phyloP scores from a whole-genome alignment of 2,329 filamentous ascomycete genomes.

The Phyllosticta citrichinensis region DNA sequence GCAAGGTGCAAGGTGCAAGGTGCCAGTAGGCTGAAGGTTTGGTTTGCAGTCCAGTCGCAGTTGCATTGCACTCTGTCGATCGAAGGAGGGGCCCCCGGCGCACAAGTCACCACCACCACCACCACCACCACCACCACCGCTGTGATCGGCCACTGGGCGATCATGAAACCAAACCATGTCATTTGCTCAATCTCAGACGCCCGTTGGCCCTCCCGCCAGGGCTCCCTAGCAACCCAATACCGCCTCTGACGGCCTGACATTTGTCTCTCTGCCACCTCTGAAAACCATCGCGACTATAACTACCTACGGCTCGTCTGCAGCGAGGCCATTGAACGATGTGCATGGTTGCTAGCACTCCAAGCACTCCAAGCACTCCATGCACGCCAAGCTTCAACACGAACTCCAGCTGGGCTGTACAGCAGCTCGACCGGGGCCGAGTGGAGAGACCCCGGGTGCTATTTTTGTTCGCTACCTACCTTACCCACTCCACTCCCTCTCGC shows the following conservation, averaged over 20 bases:
- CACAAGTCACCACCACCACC: no score
- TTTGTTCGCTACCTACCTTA: not conserved
- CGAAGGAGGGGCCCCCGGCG: not conserved
- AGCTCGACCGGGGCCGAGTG: not conserved
- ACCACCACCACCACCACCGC: no score
- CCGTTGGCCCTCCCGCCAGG: not conserved
- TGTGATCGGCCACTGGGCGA: no score
- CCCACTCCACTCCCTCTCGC: not conserved
- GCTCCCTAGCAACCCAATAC: not conserved
- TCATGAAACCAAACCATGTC: not conserved
- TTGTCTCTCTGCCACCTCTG: no score
- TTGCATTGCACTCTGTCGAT: not conserved
- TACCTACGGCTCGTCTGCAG: no score
- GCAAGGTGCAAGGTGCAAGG: no score
- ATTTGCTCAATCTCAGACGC: not conserved
- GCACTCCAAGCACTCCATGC: not conserved
- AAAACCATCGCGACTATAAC: no score
- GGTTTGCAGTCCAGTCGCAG: not conserved
- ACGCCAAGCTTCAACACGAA: not conserved
- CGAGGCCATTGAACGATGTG: not conserved
- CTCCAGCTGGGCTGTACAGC: not conserved
- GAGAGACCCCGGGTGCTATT: not conserved
- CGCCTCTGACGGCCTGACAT: not conserved
- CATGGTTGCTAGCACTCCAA: not conserved
- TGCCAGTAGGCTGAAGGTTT: not conserved